These are phyloP conservation scores for Lasiodiplodia gonubiensis DNA, from an alignment of 2,329 filamentous ascomycete species.

Conservation along the genomic window DNA sequence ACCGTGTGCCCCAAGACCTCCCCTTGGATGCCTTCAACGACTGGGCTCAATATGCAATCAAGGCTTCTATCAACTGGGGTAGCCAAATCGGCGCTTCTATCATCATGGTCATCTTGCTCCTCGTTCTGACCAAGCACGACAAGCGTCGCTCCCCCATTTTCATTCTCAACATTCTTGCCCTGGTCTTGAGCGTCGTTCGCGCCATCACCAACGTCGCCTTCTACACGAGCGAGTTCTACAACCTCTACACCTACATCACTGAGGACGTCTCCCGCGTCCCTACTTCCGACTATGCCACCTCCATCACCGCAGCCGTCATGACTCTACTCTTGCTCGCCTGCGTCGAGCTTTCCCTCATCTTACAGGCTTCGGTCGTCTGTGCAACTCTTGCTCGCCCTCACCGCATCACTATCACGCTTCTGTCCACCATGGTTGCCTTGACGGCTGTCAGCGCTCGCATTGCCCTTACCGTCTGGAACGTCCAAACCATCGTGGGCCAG, in stretches of 20 bases:
- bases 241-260: slow-evolving; percentile 66
- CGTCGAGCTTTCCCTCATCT: slow-evolving; percentile 64
- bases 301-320: slow-evolving; percentile 57
- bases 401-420: slow-evolving; percentile 52
- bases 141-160: slow-evolving; percentile 71
- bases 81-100: slow-evolving; percentile 72
- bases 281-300: slow-evolving; percentile 50
- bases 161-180: slow-evolving; percentile 66
- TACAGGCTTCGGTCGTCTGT: slow-evolving; percentile 69
- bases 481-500: slow-evolving; percentile 32
- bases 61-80: slow-evolving; percentile 68
- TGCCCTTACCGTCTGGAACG: slow-evolving; percentile 57
- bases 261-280: slow-evolving; percentile 61
- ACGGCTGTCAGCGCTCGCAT: slow-evolving; percentile 61
- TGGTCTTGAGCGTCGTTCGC: slow-evolving; percentile 67
- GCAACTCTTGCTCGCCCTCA: slow-evolving; percentile 54
- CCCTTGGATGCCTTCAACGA: slow-evolving; percentile 51
- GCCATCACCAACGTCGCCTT: slow-evolving; percentile 63
- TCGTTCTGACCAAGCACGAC: slow-evolving; percentile 68
- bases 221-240: slow-evolving; percentile 64
- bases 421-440: slow-evolving; percentile 57
- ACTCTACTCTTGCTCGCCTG: slow-evolving; percentile 60
- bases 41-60: slow-evolving; percentile 55
- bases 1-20: slow-evolving; percentile 45
- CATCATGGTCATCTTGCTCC: slow-evolving; percentile 68